phyloP scores from a whole-genome alignment of 2,329 filamentous ascomycete genomes.

The Ramularia collo-cygni region DNA sequence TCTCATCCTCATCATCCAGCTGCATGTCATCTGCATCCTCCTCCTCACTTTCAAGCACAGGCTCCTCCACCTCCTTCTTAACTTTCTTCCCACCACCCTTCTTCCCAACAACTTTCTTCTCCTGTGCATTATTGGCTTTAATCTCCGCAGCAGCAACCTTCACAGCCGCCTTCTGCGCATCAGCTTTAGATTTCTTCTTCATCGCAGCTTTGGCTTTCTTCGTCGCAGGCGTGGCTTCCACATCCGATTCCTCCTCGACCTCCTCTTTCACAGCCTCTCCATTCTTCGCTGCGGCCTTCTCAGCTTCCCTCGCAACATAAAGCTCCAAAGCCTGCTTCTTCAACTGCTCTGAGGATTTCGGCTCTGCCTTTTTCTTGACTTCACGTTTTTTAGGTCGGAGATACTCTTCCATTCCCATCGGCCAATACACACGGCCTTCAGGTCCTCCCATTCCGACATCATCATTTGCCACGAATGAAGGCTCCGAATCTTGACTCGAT shows the following conservation, averaged over 20 bases:
- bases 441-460: conserved; percentile 83
- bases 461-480: conserved; percentile 49
- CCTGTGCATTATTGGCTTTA: conserved; percentile 3
- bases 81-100: conserved; percentile 6
- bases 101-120: conserved; percentile 5
- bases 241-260: conserved; percentile 27
- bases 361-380: conserved; percentile 48
- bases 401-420: conserved; percentile 84
- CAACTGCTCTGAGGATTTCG: conserved; percentile 28
- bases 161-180: conserved; percentile 19
- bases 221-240: conserved; percentile 33
- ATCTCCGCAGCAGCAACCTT: conserved; percentile 12
- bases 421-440: conserved; percentile 81
- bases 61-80: conserved; percentile 12
- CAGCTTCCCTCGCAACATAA: conserved; percentile 21
- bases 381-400: conserved; percentile 71
- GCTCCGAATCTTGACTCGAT: conserved; percentile 30
- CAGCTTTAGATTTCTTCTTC: conserved; percentile 20
- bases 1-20: conserved; percentile 6
- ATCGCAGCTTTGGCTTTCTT: conserved; percentile 35
- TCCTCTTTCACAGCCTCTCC: too few species aligned
- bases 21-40: conserved; percentile 5
- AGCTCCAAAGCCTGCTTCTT: conserved; percentile 25
- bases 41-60: conserved; percentile 14
- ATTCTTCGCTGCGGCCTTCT: conserved; percentile 23